Conservation (phyloP, 768 basidiomycete genomes). For the Trametes cinnabarina region DNA sequence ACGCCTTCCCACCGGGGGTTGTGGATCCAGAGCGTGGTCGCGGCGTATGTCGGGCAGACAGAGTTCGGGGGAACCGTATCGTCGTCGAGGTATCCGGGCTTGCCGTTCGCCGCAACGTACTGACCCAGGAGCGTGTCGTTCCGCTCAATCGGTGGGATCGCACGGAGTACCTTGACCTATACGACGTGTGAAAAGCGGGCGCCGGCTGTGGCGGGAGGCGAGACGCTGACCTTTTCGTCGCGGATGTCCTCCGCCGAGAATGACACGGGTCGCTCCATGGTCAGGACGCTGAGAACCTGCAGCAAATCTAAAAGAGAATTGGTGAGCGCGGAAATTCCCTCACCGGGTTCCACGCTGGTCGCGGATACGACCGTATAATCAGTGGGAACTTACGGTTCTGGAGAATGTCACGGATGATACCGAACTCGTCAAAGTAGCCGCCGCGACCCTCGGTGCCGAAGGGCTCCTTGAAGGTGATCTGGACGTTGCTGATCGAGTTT, state of each 20-base stretch:
- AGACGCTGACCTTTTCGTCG: conserved; percentile 82
- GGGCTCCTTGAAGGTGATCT: conserved; percentile 99
- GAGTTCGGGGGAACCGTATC: conserved; percentile 91
- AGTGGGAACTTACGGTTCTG: conserved; percentile 83
- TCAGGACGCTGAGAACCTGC: conserved; percentile 90
- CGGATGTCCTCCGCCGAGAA: conserved; percentile 97
- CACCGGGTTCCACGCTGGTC: too few relatives aligned
- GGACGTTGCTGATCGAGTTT: conserved; percentile 93
- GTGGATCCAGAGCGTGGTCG: conserved; percentile 86
- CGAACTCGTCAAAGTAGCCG: conserved; percentile 99
- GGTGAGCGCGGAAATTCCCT: too few relatives aligned
- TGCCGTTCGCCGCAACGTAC: conserved; percentile 83
- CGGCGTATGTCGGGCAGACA: conserved; percentile 92
- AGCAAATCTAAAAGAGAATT: conserved; percentile 63
- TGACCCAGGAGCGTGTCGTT: conserved; percentile 90
- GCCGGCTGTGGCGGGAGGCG: not conserved
- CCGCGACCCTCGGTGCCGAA: conserved; percentile 99
- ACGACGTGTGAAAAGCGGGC: conserved; percentile 20
- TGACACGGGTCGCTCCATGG: conserved; percentile 98
- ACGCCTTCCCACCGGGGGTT: conserved; percentile 99
- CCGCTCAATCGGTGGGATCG: conserved; percentile 77
- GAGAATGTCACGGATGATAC: conserved; percentile 95
- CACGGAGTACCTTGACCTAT: conserved; percentile 94
- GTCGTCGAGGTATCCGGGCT: conserved; percentile 99
- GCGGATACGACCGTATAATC: not conserved